phyloP scores from a whole-genome alignment of 768 basidiomycete species.

The Podaxis rugospora region DNA sequence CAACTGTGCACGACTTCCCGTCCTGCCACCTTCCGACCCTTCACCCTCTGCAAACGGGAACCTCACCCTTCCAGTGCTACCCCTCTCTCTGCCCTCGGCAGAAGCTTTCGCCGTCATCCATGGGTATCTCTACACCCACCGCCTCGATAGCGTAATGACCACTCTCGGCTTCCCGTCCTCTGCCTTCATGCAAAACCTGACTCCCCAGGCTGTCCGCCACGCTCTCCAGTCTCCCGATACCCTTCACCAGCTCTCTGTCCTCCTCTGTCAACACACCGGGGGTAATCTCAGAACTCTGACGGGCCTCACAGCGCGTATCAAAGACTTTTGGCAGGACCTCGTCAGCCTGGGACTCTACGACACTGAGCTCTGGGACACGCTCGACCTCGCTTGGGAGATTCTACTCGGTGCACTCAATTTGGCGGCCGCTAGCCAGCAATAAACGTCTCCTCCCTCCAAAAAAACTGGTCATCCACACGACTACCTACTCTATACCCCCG shows the following conservation, averaged over 20 bases:
- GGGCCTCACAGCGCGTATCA: conserved; percentile 62
- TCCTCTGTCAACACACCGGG: conserved; percentile 44
- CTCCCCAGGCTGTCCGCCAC: conserved; percentile 38
- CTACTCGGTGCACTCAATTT: conserved; percentile 53
- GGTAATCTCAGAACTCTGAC: conserved; percentile 40
- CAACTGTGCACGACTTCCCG: conserved; percentile 53
- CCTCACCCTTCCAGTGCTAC: conserved; percentile 61
- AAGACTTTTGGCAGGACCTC: conserved; percentile 78
- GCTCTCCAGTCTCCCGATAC: conserved; percentile 44
- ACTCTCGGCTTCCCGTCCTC: conserved; percentile 58
- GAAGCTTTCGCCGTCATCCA: conserved; percentile 64
- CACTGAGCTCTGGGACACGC: conserved; percentile 68
- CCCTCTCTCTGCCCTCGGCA: conserved; percentile 66
- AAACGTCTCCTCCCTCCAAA: not conserved
- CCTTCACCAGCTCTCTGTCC: conserved; percentile 51
- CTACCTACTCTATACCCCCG: not conserved
- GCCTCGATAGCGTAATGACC: conserved; percentile 51
- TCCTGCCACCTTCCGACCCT: conserved; percentile 33
- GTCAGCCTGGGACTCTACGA: conserved; percentile 71
- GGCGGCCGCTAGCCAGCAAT: conserved; percentile 31
- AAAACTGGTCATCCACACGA: not conserved
- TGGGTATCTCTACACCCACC: conserved; percentile 65
- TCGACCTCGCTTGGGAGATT: conserved; percentile 80
- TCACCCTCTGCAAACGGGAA: conserved; percentile 23
- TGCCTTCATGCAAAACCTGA: conserved; percentile 37